These are phyloP conservation scores for Micromonas commoda DNA, from an alignment of 139 green algal species.

Conservation along the genomic window DNA sequence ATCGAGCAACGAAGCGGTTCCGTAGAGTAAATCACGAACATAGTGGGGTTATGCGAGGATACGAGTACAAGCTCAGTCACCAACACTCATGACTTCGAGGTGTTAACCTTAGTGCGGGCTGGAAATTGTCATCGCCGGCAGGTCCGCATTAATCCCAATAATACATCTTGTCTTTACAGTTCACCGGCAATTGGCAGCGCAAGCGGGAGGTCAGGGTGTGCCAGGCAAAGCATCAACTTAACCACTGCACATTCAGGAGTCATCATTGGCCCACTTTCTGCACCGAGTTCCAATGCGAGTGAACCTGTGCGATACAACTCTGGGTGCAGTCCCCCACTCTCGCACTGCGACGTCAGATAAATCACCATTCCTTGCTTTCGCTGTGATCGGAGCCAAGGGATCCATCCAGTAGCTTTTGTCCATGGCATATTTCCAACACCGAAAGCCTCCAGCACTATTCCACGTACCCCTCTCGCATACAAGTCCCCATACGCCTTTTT, in stretches of 20 bases:
- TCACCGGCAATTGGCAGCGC: slow-evolving; percentile 74
- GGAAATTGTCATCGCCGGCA: no score
- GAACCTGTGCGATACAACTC: slow-evolving; percentile 62
- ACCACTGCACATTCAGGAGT: slow-evolving; percentile 71
- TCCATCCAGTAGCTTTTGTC: slow-evolving; percentile 51
- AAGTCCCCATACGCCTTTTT: slow-evolving; percentile 69
- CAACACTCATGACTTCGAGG: no score
- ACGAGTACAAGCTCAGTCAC: no score
- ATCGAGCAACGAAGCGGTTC: no score
- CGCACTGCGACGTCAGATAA: slow-evolving; percentile 64
- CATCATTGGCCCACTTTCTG: slow-evolving; percentile 59
- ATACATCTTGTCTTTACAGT: no score
- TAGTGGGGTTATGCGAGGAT: no score
- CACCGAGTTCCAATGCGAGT: slow-evolving; percentile 58
- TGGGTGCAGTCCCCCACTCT: slow-evolving; percentile 54
- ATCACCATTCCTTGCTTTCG: slow-evolving; percentile 47
- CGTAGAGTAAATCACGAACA: no score
- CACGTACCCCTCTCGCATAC: slow-evolving; percentile 51
- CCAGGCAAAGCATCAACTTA: slow-evolving; percentile 86
- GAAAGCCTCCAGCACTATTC: slow-evolving; percentile 82
- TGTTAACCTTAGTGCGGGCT: no score
- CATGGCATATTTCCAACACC: slow-evolving; percentile 87
- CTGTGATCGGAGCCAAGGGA: slow-evolving; percentile 74
- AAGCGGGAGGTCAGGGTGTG: slow-evolving; percentile 67
- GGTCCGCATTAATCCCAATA: no score